Percentiles rank a stretch among this genome's conserved stretches.
These are phyloP conservation scores for Tetrahymena borealis DNA, from an alignment of 73 alveolate genomes.

Conservation along the genomic window DNA sequence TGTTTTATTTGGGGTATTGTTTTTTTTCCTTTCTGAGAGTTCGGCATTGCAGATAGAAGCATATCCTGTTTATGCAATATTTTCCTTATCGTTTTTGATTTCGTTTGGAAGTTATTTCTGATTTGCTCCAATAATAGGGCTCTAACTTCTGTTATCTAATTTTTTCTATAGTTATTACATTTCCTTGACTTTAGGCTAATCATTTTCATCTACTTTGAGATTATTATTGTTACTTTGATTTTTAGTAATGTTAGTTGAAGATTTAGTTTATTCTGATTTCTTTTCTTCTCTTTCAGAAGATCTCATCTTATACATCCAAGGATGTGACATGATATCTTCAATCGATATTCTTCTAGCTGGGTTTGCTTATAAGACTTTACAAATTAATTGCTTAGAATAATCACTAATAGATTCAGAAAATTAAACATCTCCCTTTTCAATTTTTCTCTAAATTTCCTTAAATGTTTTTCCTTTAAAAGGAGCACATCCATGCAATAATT, in stretches of 20 bases:
- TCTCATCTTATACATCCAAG: background rate
- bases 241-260: background rate
- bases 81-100: background rate
- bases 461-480: conserved; percentile 67
- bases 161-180: background rate
- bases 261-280: background rate
- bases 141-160: background rate
- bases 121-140: too few species aligned
- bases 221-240: background rate
- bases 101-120: too few species aligned
- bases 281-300: background rate
- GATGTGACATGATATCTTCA: conserved; percentile 2
- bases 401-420: conserved; percentile 44
- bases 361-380: conserved; percentile 50
- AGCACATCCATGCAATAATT: conserved; percentile 75
- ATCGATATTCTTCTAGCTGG: conserved; percentile 46
- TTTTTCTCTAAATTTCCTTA: conserved; percentile 58
- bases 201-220: background rate
- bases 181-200: background rate
- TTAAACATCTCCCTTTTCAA: conserved; percentile 48
- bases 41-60: background rate
- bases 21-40: background rate
- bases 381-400: conserved; percentile 55
- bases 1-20: background rate
- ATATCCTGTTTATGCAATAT: background rate